Evolutionary conservation across 768 basidiomycete species (phyloP), one percentile per base, ranked within the genome.

Genomic region (Piloderma croceum): DNA sequence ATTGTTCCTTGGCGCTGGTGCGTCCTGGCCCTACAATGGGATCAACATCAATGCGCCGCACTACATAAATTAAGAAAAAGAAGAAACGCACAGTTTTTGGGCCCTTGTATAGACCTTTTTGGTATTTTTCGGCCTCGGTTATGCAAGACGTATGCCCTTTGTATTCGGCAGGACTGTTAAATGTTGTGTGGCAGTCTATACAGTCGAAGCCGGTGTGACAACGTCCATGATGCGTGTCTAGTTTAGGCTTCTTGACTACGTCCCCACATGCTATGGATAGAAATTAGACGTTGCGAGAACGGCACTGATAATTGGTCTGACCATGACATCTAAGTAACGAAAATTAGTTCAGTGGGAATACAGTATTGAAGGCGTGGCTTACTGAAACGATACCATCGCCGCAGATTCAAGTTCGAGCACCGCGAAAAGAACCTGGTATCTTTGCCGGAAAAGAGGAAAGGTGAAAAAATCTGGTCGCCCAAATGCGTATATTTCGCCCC

Each of bases 101-200:
- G 7, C 87, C 90, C 54, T 85, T 90, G 59, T 91, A 93, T 42
- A 92, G 57, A 37, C 72, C 65, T 61, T 90, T 90, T 67, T 96
- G 79, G 55, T 96, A 94, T 59, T 94, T 96, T 61, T 96, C 88
- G 3, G 88, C 92, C 62, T 96, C 92, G 45, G 74, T 80, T 32
- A 96, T 80, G 59, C 92, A 96, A 22, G 76, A 68, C 7, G 85
- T 92, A 57, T 96, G 87, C 1, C 63, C 66, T 61, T 89, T 90
- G 69, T 80, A 94, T 44, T 90, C 79, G 7, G 70, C 69, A 3
- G 88, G 86, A 6, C 74, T 72, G 19, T 76, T 65, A 63, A 94
- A 96, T 0, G 86, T 84, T 36, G 72, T 83, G n/a, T 79, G 83
- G 61, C 91, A 96, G 56, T 96, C 91, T 55, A 90, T 77, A 56